Evolutionary conservation across 1,139 yeast genomes (phyloP).

Genomic region (Yamadazyma siamensis): DNA sequence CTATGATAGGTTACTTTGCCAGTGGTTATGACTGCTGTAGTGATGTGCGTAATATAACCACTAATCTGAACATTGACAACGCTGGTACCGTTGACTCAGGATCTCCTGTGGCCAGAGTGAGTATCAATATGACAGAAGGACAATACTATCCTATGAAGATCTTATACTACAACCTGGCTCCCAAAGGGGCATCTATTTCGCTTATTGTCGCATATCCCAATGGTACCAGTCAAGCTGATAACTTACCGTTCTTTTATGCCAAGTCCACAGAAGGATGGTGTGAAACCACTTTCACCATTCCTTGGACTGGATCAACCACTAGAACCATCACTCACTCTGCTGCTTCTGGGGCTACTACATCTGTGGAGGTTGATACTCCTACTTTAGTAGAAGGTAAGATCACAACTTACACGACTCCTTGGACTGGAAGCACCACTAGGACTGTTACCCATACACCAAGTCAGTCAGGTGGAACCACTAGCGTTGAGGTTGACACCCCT

Average conservation of each 20-base stretch:
- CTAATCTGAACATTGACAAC: not conserved
- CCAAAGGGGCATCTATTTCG: not conserved
- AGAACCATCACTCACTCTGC: conserved; percentile 2
- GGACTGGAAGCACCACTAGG: conserved; percentile 10
- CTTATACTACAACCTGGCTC: conserved; percentile 1
- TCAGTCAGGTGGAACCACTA: not conserved
- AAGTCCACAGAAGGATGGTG: too few relatives aligned
- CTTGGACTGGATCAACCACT: conserved; percentile 5
- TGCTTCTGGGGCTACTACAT: not conserved
- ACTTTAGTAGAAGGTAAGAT: not conserved
- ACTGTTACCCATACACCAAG: conserved; percentile 1
- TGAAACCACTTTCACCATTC: conserved; percentile 6
- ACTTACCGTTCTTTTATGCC: too few relatives aligned
- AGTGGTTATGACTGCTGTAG: conserved; percentile 21
- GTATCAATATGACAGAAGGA: not conserved
- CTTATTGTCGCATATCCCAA: conserved; percentile 1
- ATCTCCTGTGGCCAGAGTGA: not conserved
- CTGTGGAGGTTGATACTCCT: not conserved
- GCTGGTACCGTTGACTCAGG: too few relatives aligned
- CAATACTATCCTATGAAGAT: conserved; percentile 1
- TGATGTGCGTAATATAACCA: not conserved
- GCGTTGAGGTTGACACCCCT: not conserved
- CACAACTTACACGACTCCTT: conserved; percentile 3
- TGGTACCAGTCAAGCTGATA: too few relatives aligned
- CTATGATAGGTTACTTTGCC: conserved; percentile 19